phyloP scores from a whole-genome alignment of 345 rosid species.

The Chamaenerion angustifolium region DNA sequence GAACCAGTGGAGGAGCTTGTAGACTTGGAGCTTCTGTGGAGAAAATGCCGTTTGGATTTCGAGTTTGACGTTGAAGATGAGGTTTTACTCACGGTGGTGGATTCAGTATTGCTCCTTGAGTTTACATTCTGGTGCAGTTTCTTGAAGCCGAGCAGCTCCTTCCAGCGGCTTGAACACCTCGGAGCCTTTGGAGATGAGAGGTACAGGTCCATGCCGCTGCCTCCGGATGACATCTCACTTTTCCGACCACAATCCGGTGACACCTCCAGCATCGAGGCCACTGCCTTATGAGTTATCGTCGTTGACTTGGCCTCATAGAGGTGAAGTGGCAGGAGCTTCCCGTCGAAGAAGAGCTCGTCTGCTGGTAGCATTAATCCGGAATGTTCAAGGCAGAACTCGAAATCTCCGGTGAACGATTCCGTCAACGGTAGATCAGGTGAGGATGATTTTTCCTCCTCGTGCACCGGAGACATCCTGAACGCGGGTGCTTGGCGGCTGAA shows the following conservation, averaged over 20 bases:
- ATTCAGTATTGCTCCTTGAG: conserved; percentile 2
- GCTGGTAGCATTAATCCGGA: conserved; percentile 81
- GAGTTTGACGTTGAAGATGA: conserved; percentile 20
- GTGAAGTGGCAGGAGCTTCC: conserved; percentile 72
- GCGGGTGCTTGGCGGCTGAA: too few relatives aligned
- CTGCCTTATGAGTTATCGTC: conserved; percentile 7
- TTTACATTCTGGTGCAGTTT: conserved; percentile 39
- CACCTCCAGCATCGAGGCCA: too few relatives aligned
- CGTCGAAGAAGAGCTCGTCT: conserved; percentile 81
- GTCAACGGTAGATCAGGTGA: conserved; percentile 13
- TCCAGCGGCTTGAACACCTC: conserved; percentile 89
- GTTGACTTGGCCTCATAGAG: conserved; percentile 13
- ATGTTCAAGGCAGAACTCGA: conserved; percentile 81
- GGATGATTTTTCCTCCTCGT: neutral
- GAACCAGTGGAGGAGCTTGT: conserved; percentile 25
- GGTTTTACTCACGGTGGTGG: conserved; percentile 14
- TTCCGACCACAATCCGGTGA: conserved; percentile 30
- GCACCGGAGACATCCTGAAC: conserved; percentile 6
- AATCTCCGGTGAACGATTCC: conserved; percentile 26
- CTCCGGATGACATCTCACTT: conserved; percentile 20
- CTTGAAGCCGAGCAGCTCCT: conserved; percentile 66
- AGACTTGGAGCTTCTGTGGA: conserved; percentile 59
- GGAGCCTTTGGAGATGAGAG: conserved; percentile 74
- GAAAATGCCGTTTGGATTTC: conserved; percentile 49
- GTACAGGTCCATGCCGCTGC: conserved; percentile 15